These are phyloP conservation scores for Cystobasidiaceae sp. DNA, from an alignment of 1,284 basidiomycete genomes.

Conservation along the genomic window DNA sequence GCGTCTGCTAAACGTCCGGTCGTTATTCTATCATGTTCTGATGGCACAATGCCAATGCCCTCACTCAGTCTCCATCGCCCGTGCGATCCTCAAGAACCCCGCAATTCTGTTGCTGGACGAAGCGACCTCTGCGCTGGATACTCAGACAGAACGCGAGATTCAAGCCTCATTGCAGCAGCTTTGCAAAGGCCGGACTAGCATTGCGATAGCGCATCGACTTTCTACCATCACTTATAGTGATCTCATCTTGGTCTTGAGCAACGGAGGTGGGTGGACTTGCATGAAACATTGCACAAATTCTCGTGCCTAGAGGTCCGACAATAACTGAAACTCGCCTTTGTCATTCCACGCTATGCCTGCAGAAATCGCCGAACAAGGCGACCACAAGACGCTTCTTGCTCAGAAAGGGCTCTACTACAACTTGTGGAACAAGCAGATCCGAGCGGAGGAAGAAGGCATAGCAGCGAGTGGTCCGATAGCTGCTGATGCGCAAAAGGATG, in stretches of 20 bases:
- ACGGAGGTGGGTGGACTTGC: slow-evolving; percentile 52
- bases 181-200: slow-evolving; percentile 61
- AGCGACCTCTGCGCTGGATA: slow-evolving; percentile 63
- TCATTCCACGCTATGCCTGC: slow-evolving; percentile 1
- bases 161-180: slow-evolving; percentile 72
- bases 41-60: too few relatives aligned
- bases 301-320: neutral
- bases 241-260: slow-evolving; percentile 70
- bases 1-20: neutral
- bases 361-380: slow-evolving; percentile 65
- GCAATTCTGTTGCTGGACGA: slow-evolving; percentile 64
- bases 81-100: slow-evolving; percentile 78
- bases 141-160: slow-evolving; percentile 75
- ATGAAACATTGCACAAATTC: neutral
- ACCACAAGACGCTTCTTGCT: slow-evolving; percentile 37
- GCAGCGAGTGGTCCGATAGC: too few relatives aligned
- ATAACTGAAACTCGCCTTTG: neutral
- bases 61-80: slow-evolving; percentile 78
- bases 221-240: slow-evolving; percentile 71
- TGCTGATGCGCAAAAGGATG: too few relatives aligned
- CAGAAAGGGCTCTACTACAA: slow-evolving; percentile 39
- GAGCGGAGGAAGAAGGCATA: slow-evolving; percentile 24
- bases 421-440: slow-evolving; percentile 41
- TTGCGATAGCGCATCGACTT: slow-evolving; percentile 73
- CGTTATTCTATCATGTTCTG: slow-evolving; percentile 73